These are phyloP conservation scores for Nymphaea colorata DNA, from an alignment of 164 flowering plant species.

Conservation along the genomic window DNA sequence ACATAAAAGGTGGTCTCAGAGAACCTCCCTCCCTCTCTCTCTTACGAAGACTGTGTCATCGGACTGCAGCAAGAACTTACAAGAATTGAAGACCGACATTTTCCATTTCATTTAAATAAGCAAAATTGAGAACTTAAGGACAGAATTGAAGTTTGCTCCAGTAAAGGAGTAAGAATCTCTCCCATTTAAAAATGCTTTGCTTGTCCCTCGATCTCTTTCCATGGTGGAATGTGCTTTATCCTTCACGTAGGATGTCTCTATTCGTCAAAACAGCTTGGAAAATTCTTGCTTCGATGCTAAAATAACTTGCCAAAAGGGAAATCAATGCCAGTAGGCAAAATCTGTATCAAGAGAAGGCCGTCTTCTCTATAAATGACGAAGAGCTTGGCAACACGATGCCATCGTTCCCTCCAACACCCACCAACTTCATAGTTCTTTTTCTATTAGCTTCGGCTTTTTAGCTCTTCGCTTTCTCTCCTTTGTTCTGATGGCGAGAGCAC, in stretches of 20 bases:
- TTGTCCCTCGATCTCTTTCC: not conserved
- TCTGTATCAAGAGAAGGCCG: not conserved
- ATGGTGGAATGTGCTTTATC: constrained; percentile 23
- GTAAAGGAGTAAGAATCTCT: not conserved
- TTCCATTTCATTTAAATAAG: too few species aligned
- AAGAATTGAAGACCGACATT: too few species aligned
- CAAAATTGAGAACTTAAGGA: too few species aligned
- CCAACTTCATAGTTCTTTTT: too few species aligned
- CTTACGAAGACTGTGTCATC: too few species aligned
- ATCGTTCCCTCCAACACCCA: not conserved
- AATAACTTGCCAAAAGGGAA: constrained; percentile 4
- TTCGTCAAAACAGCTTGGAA: constrained; percentile 5
- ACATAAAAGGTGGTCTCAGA: not conserved
- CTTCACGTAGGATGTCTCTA: constrained; percentile 6
- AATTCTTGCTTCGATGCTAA: not conserved
- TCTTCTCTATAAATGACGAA: not conserved
- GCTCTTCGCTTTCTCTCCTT: too few species aligned
- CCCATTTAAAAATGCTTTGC: not conserved
- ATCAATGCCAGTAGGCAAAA: not conserved
- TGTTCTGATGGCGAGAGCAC: constrained; percentile 29
- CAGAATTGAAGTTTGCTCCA: too few species aligned
- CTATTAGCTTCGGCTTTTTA: too few species aligned
- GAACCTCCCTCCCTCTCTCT: not conserved
- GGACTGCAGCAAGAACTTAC: too few species aligned
- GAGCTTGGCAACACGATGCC: constrained; percentile 1